Base-by-base conservation (phyloP, 179 eudicot species). In the Silene coronaria region DNA sequence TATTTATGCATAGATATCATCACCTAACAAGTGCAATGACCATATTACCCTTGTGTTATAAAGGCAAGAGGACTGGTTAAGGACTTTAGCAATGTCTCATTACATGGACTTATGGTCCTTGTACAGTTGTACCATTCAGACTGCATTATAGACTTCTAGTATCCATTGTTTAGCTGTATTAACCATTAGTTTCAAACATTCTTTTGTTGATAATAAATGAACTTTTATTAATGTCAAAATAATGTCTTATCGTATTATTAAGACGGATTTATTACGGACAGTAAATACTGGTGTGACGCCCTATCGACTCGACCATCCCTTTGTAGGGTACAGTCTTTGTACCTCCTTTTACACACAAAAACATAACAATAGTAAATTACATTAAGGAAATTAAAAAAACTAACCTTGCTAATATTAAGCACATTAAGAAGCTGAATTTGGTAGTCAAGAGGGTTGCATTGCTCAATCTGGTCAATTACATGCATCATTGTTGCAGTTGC, bases 401-500 rank as follows among this genome's bases (percentile, higher is more conserved):
- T 68, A 70, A 93, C 97, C 95, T 88, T 88, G 84, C 63, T 85
- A 77, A 86, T 76, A 27, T 82, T 84, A 80, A 91, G 96, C 59
- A 87, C 79, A 80, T 74, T 78, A 64, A 94, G 84, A 82, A 91
- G 96, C 79, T 88, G 92, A 73, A 81, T 86, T 36, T 90, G 88
- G 75, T 87, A 88, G 9, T 88, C 87, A 79, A 84, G 72, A 67
- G 88, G 82, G 53, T 87, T 76, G 30, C 64, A 62, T 70, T 82
- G 88, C 73, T 90, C 89, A 73, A 91, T 82, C 77, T 91, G 87
- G 79, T 89, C 88, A 75, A 90, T 86, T n/a, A 84, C 91, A 79
- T 85, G 88, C 83, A 94, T 86, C 96, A 94, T 92, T 80, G 94
- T 87, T 16, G 96, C 87, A 77, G 92, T 78, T 23, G 97, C 97